phyloP scores from a whole-genome alignment of 2,329 filamentous ascomycete species.

The Stemphylium vesicarium region DNA sequence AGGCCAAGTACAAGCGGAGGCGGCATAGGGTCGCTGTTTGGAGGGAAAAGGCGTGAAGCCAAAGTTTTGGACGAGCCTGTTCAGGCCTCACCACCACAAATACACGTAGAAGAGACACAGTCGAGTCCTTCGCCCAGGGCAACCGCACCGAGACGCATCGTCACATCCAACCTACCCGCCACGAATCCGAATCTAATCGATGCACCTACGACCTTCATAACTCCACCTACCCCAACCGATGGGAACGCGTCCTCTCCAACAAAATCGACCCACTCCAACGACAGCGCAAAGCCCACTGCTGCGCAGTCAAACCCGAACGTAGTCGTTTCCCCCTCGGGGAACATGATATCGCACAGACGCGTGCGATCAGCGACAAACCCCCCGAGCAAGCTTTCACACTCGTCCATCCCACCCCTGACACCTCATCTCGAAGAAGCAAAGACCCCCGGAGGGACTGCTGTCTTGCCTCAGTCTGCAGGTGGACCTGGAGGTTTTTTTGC shows the following conservation, averaged over 20 bases:
- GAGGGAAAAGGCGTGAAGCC: constrained; percentile 44
- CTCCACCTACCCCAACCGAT: constrained; percentile 68
- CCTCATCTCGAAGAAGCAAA: constrained; percentile 76
- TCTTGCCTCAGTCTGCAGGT: constrained; percentile 50
- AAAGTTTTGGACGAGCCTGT: constrained; percentile 38
- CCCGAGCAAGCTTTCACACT: constrained; percentile 88
- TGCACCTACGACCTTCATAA: constrained; percentile 65
- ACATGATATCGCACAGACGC: constrained; percentile 76
- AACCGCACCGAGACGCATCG: constrained; percentile 41
- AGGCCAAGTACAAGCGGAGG: constrained; percentile 53
- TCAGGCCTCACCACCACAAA: constrained; percentile 39
- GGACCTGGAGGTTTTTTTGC: constrained; percentile 79
- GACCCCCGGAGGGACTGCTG: constrained; percentile 61
- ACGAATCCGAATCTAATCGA: constrained; percentile 52
- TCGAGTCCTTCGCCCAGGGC: constrained; percentile 35
- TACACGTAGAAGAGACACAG: constrained; percentile 41
- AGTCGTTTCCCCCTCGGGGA: constrained; percentile 67
- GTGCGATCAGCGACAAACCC: constrained; percentile 62
- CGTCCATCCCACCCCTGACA: constrained; percentile 69
- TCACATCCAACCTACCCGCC: constrained; percentile 47
- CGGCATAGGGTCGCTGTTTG: constrained; percentile 52
- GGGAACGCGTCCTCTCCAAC: constrained; percentile 44
- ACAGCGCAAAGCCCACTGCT: constrained; percentile 31
- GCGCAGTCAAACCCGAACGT: constrained; percentile 57
- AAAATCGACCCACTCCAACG: constrained; percentile 35